Conservation (phyloP, 2,329 filamentous ascomycete species). For the Colletotrichum graminicola region DNA sequence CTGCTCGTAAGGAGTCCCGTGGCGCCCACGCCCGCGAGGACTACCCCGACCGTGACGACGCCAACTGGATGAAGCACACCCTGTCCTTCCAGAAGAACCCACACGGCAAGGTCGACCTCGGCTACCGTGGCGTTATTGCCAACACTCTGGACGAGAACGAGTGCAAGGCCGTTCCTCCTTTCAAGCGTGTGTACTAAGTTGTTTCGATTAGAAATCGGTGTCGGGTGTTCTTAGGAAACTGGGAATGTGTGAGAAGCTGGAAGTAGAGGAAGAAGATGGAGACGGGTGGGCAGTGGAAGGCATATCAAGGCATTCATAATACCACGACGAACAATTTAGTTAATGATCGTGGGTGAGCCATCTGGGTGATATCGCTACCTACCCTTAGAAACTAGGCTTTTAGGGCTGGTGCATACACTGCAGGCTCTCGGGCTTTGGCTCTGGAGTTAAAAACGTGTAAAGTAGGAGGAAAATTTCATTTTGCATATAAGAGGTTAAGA, state of each 20-base stretch:
- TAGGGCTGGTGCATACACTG: slow-evolving; percentile 33
- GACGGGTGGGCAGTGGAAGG: slow-evolving; percentile 12
- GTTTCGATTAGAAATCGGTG: slow-evolving; percentile 37
- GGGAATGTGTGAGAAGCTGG: slow-evolving; percentile 9
- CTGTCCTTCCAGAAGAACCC: slow-evolving; percentile 95
- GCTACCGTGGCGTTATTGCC: slow-evolving; percentile 85
- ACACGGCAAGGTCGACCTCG: slow-evolving; percentile 86
- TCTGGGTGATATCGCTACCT: slow-evolving; percentile 21
- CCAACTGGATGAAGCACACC: slow-evolving; percentile 99
- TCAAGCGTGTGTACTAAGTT: slow-evolving; percentile 89
- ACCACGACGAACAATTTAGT: slow-evolving; percentile 31
- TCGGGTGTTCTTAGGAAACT: slow-evolving; percentile 31
- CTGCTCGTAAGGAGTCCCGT: slow-evolving; percentile 96
- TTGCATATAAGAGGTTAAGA: slow-evolving; percentile 4
- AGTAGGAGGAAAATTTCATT: slow-evolving; percentile 40
- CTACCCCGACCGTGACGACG: slow-evolving; percentile 93
- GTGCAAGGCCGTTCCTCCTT: slow-evolving; percentile 95
- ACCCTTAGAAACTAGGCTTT: slow-evolving; percentile 22
- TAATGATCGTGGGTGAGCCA: slow-evolving; percentile 35
- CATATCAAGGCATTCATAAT: slow-evolving; percentile 34
- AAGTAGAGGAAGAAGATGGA: slow-evolving; percentile 2
- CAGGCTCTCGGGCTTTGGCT: slow-evolving; percentile 40
- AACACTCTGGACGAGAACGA: slow-evolving; percentile 93
- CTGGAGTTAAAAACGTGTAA: slow-evolving; percentile 42
- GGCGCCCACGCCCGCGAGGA: slow-evolving; percentile 98